Evolutionary conservation across 192 early-diverging fungal genomes (phyloP), one percentile per base, ranked within the genome.

Genomic region (Podila minutissima): DNA sequence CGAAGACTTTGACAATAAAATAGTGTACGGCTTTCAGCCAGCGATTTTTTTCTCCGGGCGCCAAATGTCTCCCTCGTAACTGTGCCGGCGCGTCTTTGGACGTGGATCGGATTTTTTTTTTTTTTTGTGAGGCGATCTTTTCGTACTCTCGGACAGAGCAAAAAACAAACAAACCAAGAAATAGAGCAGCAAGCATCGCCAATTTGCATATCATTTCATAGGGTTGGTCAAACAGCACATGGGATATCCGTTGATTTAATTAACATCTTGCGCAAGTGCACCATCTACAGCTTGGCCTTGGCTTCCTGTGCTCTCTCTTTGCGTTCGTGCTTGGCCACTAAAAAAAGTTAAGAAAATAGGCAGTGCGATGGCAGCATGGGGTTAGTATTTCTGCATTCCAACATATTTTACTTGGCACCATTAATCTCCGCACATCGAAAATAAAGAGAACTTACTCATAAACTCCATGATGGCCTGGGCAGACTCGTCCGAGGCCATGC

Each of bases 401-500:
- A 15, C 20, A n/a, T 22, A 20, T n/a, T 55, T 11, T 24, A 22
- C 24, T 53, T 53, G 20, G 4, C 24, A 2, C 2, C 15, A 3
- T 11, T 41, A 41, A 46, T 46, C 41, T 24, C 4, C n/a, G 24
- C 24, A 10, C 53, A 55, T 19, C 11, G 11, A 22, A 53, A 24
- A 55, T 11, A 55, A 0, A 12, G 3, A 22, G 2, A 64, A 68
- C 57, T 62, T 69, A 59, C 77, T 84, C 72, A 90, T 83, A 64
- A 88, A 83, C 22, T 83, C 69, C 19, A 82, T 72, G 19, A 90
- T 76, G 5, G 87, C 87, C n/a, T 75, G 66, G 38, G 76, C 83
- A 24, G 87, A 83, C 41, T 90, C 89, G 7, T 87, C 82, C 17
- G 89, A 90, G 22, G 78, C 71, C 85, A 88, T 87, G 9, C 88